Conservation (phyloP, 352 stramenopile species). For the Pythium folliculosum region DNA sequence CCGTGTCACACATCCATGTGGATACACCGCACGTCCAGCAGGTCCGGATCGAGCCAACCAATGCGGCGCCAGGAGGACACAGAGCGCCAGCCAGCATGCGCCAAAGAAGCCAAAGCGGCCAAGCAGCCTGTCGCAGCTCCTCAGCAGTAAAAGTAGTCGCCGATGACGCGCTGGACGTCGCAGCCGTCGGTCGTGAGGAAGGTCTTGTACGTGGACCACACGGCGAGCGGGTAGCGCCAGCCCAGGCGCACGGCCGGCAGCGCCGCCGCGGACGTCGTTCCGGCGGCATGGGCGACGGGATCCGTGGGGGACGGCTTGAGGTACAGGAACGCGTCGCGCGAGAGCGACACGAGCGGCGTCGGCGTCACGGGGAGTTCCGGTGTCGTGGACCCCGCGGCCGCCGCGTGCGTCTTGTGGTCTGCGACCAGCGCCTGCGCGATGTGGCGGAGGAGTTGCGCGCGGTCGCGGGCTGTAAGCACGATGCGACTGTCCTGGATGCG, state of each 20-base stretch:
- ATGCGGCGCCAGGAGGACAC: conserved; percentile 4
- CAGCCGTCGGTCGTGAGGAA: conserved; percentile 16
- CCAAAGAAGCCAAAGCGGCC: too few relatives aligned
- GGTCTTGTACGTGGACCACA: conserved; percentile 26
- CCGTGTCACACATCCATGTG: conserved; percentile 6
- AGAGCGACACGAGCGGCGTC: conserved; percentile 17
- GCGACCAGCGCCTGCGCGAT: conserved; percentile 16
- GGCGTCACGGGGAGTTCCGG: neutral
- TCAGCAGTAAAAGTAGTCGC: conserved; percentile 31
- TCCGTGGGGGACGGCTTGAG: conserved; percentile 5
- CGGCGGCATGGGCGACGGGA: too few relatives aligned
- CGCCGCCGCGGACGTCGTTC: neutral
- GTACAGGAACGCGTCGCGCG: conserved; percentile 28
- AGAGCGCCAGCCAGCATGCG: neutral
- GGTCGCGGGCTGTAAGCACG: conserved; percentile 25
- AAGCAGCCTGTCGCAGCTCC: conserved; percentile 2
- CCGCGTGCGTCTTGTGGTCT: conserved; percentile 12
- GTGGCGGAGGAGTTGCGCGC: conserved; percentile 19
- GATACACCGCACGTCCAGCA: neutral
- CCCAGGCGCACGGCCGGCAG: conserved; percentile 18
- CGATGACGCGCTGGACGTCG: conserved; percentile 23
- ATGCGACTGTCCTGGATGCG: conserved; percentile 28
- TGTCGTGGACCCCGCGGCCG: too few relatives aligned
- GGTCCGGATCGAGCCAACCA: neutral
- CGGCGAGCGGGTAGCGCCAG: conserved; percentile 26